These are phyloP conservation scores for Vitis cinerea DNA, from an alignment of 164 flowering plant genomes.

Conservation along the genomic window DNA sequence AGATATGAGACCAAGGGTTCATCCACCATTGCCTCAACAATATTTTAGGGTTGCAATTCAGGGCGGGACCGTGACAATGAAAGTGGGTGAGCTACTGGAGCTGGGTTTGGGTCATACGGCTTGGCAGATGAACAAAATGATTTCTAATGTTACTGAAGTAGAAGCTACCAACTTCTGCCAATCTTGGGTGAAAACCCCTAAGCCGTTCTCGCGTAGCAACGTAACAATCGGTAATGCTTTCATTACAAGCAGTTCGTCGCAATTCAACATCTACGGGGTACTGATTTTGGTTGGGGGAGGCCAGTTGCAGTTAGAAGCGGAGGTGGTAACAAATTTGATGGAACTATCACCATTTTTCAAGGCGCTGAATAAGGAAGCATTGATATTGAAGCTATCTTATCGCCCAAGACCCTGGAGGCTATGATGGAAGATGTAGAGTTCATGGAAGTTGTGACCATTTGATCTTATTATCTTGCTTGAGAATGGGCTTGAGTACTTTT, in stretches of 20 bases:
- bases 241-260: conserved; percentile 6
- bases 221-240: no score
- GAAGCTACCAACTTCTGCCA: no score
- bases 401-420: not conserved
- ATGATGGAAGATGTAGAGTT: conserved; percentile 10
- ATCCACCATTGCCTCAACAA: no score
- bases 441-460: not conserved
- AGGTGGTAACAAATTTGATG: not conserved
- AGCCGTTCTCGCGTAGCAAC: no score
- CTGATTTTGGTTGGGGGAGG: conserved; percentile 44
- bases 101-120: no score
- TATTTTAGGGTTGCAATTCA: no score
- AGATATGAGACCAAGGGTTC: no score
- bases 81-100: no score
- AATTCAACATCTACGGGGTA: conserved; percentile 9
- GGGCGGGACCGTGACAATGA: no score
- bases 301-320: conserved; percentile 22
- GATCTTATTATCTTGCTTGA: not conserved
- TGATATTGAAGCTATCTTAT: conserved; percentile 6
- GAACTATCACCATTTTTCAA: conserved; percentile 1
- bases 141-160: no score
- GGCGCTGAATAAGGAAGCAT: conserved; percentile 8
- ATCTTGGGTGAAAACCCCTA: conserved; percentile 1
- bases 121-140: no score
- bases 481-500: no score